Evolutionary conservation across 2,329 filamentous ascomycete genomes (phyloP), one percentile per base, ranked within the genome.

Genomic region (Talaromyces amestolkiae): DNA sequence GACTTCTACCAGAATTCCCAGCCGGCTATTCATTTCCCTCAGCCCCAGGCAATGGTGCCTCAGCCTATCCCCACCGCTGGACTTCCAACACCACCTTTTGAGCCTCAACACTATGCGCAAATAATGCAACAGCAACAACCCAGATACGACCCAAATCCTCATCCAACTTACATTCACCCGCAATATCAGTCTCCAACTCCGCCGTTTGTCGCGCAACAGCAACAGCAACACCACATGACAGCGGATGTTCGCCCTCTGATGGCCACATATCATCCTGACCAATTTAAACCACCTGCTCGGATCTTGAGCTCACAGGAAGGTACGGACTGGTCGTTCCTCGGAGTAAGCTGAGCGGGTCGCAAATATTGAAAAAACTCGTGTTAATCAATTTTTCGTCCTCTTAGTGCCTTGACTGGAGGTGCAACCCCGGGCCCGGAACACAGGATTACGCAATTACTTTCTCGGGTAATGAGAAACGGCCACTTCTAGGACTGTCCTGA

Each of bases 311-410:
- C 56, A 58, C 72, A 75, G 64, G 77, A 78, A 66, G 77, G 76
- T 66, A 78, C 76, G 60, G 76, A 78, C 71, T 78, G 76, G 76
- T 70, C 72, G 7, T 78, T 78, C 70, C 69, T 78, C 65, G 76
- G 77, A 61, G 45, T 66, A 43, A 66, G 64, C 60, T 66, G 53
- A 66, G 54, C 51, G 47, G 19, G 37, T 39, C 37, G 49, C 56
- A 37, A 63, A 43, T 63, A 8, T 33, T 53, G 24, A 47, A 47
- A 56, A 17, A 19, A 27, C 37, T 11, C 4, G 27, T 56, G 51
- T 63, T 58, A 63, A 63, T 63, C 24, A 39, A 47, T 47, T 24
- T 35, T 24, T 39, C 43, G 13, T 56, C 37, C 37, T 63, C 37
- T 43, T 58, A 56, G 61, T 63, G 49, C 49, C 61, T 56, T 56